Conservation (phyloP, 1,284 basidiomycete genomes). For the Microbotryomycetes sp. region DNA sequence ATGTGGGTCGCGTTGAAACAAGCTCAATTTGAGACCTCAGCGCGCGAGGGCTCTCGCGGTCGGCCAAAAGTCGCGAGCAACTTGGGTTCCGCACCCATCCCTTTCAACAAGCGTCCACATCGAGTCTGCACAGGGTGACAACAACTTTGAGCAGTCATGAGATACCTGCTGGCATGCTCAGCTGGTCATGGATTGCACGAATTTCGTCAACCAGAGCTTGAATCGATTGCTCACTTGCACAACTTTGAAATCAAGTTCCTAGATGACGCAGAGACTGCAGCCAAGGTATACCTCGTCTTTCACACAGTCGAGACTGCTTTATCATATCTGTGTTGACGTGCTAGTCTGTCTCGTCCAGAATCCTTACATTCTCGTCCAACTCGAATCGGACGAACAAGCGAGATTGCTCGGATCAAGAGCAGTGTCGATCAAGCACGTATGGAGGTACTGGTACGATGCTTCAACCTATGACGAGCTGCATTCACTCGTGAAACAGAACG, state of each 20-base stretch:
- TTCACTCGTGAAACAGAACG: conserved; percentile 3
- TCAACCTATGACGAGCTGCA: conserved; percentile 37
- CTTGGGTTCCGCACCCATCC: too few relatives aligned
- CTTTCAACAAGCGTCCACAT: too few relatives aligned
- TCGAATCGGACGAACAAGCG: conserved; percentile 68
- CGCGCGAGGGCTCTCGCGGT: too few relatives aligned
- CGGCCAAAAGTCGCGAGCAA: too few relatives aligned
- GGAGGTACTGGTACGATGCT: conserved; percentile 41
- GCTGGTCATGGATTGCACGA: conserved; percentile 21
- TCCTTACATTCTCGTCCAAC: conserved; percentile 66
- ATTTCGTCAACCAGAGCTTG: conserved; percentile 34
- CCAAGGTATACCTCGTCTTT: not conserved
- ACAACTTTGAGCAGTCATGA: too few relatives aligned
- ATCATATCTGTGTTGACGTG: not conserved
- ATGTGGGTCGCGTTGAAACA: too few relatives aligned
- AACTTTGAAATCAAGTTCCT: conserved; percentile 17
- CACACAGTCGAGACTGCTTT: not conserved
- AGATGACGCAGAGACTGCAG: conserved; percentile 6
- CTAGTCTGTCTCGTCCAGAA: conserved; percentile 33
- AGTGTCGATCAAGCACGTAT: conserved; percentile 68
- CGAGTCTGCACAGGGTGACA: too few relatives aligned
- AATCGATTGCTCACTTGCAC: conserved; percentile 23
- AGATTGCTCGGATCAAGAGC: conserved; percentile 66
- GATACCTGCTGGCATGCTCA: conserved; percentile 29
- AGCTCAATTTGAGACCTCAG: too few relatives aligned